Evolutionary conservation across 495 filamentous ascomycete genomes (phyloP).

Genomic region (Astrothelium macrocarpum): DNA sequence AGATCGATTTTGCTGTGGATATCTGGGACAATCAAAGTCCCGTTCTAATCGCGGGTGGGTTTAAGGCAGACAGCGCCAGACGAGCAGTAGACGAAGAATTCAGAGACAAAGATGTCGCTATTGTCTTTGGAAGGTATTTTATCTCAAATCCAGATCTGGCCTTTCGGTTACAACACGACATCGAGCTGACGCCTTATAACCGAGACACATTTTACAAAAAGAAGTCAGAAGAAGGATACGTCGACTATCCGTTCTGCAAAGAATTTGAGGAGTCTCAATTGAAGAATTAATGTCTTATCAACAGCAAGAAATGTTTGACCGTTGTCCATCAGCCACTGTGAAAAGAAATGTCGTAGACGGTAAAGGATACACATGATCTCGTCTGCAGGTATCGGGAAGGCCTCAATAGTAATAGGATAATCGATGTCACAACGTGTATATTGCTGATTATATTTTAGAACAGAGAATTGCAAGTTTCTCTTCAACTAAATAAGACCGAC

Average conservation of each 20-base stretch:
- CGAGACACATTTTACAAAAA: constrained; percentile 50
- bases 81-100: constrained; percentile 46
- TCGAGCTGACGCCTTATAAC: constrained; percentile 46
- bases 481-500: no score
- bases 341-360: no score
- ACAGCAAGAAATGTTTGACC: no score
- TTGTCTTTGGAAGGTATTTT: constrained; percentile 54
- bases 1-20: constrained; percentile 45
- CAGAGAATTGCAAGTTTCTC: no score
- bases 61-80: constrained; percentile 38
- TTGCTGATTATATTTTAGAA: no score
- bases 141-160: constrained; percentile 64
- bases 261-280: constrained; percentile 28
- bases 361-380: no score
- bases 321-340: no score
- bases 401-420: no score
- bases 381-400: no score
- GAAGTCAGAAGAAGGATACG: constrained; percentile 47
- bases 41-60: constrained; percentile 57
- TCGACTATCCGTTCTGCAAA: constrained; percentile 54
- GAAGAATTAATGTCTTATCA: neutral
- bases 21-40: constrained; percentile 40
- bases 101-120: constrained; percentile 38
- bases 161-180: constrained; percentile 48
- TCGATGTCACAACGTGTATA: no score